Percentiles rank a stretch among this genome's conserved stretches.
Evolutionary conservation across 257 asterid species (phyloP).

Genomic region (Solanum tarijense): DNA sequence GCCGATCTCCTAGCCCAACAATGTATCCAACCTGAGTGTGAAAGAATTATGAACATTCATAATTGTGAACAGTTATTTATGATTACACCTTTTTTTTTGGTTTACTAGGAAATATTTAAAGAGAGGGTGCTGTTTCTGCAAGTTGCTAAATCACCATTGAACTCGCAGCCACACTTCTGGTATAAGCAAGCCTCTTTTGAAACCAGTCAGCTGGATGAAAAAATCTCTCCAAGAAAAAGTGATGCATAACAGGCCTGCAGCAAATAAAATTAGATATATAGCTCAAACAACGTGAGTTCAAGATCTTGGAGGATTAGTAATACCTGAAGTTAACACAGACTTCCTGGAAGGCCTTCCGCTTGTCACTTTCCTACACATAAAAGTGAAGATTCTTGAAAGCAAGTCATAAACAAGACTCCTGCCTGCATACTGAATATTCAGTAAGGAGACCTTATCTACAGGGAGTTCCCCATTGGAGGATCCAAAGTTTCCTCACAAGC

Average conservation of each 20-base stretch:
- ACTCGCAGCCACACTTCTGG: slow-evolving; percentile 98
- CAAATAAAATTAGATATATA: slow-evolving; percentile 5
- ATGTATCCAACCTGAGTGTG: slow-evolving; percentile 82
- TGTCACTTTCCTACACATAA: slow-evolving; percentile 58
- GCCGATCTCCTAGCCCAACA: slow-evolving; percentile 98
- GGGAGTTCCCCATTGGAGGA: background rate
- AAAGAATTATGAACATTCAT: background rate
- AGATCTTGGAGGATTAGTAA: slow-evolving; percentile 1
- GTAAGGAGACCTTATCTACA: background rate
- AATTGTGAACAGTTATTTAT: background rate
- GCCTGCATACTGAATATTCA: background rate
- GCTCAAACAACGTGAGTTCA: slow-evolving; percentile 8
- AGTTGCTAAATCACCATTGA: slow-evolving; percentile 57
- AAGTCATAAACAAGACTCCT: background rate
- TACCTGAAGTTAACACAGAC: slow-evolving; percentile 83
- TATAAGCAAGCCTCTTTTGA: slow-evolving; percentile 92
- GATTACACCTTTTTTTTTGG: background rate
- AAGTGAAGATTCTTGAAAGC: slow-evolving; percentile 1
- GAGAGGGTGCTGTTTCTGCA: background rate
- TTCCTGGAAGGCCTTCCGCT: slow-evolving; percentile 78
- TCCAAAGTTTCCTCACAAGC: background rate
- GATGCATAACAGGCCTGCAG: slow-evolving; percentile 95
- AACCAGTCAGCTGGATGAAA: slow-evolving; percentile 92
- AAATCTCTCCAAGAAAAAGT: slow-evolving; percentile 95
- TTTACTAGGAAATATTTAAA: background rate